Conservation (phyloP, 352 stramenopile genomes). For the Pythium aquatile region DNA sequence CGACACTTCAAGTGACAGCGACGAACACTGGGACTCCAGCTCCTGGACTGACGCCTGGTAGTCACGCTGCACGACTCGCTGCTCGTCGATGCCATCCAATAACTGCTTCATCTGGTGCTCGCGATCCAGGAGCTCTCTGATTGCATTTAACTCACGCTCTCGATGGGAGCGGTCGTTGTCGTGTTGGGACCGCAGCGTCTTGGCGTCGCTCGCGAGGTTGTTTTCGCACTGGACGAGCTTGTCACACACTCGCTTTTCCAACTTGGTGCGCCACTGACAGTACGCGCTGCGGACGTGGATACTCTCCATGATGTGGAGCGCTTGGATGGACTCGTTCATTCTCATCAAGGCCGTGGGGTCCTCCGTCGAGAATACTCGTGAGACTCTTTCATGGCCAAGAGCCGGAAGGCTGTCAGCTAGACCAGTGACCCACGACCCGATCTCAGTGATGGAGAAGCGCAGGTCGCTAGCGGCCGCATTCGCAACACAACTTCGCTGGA, state of each 20-base stretch:
- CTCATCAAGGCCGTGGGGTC: conserved; percentile 42
- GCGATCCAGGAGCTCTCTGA: conserved; percentile 66
- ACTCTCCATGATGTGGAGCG: conserved; percentile 46
- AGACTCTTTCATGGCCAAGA: conserved; percentile 13
- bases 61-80: conserved; percentile 62
- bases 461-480: conserved; percentile 45
- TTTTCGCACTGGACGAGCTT: conserved; percentile 37
- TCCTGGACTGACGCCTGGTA: conserved; percentile 52
- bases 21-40: conserved; percentile 59
- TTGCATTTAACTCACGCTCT: conserved; percentile 51
- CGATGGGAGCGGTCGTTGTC: conserved; percentile 38
- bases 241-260: conserved; percentile 48
- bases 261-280: conserved; percentile 58
- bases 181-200: conserved; percentile 38
- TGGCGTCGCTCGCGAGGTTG: conserved; percentile 46
- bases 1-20: conserved; percentile 62
- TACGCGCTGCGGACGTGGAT: conserved; percentile 53
- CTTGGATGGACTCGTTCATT: conserved; percentile 40
- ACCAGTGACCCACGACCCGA: conserved; percentile 44
- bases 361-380: conserved; percentile 34
- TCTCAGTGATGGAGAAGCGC: conserved; percentile 44
- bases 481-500: conserved; percentile 16
- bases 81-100: conserved; percentile 78
- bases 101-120: conserved; percentile 68
- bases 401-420: conserved; percentile 46